Evolutionary conservation across 306 rosid species (phyloP).

Genomic region (Quercus mongolica): DNA sequence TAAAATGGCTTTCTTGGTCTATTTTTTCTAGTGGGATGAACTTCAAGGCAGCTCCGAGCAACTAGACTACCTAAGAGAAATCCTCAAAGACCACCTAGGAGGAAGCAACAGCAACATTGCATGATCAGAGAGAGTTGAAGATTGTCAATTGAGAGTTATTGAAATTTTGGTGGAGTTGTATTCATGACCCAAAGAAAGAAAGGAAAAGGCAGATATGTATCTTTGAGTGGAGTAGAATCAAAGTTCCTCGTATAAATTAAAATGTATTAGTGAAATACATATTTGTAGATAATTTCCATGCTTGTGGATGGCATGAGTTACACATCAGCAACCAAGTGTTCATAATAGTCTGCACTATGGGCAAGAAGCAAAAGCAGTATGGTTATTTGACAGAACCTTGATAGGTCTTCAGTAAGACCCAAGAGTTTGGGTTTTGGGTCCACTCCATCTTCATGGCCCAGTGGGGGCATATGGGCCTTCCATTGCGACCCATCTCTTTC

Average conservation of each 20-base stretch:
- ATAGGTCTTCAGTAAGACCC: too few species aligned
- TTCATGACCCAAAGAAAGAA: background rate
- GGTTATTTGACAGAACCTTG: background rate
- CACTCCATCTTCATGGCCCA: too few species aligned
- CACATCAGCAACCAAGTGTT: background rate
- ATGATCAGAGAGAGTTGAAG: conserved; percentile 14
- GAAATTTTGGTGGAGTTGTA: conserved; percentile 10
- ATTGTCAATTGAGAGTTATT: conserved; percentile 14
- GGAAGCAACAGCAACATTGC: conserved; percentile 9
- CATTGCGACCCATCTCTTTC: too few species aligned
- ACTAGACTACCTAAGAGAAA: conserved; percentile 57
- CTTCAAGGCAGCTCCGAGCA: conserved; percentile 69
- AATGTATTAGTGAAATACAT: background rate
- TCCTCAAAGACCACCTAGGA: conserved; percentile 49
- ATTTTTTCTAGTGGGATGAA: conserved; percentile 77
- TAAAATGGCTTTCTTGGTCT: conserved; percentile 1
- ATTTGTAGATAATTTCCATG: background rate
- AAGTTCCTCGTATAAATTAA: background rate
- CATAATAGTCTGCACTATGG: background rate
- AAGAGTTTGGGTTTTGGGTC: too few species aligned
- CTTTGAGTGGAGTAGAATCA: background rate
- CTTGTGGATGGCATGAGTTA: background rate
- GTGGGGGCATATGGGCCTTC: too few species aligned
- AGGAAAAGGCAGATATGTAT: background rate
- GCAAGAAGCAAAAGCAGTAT: background rate